Conservation (phyloP, 176 grass and related monocot species). For the Carex kokanica region DNA sequence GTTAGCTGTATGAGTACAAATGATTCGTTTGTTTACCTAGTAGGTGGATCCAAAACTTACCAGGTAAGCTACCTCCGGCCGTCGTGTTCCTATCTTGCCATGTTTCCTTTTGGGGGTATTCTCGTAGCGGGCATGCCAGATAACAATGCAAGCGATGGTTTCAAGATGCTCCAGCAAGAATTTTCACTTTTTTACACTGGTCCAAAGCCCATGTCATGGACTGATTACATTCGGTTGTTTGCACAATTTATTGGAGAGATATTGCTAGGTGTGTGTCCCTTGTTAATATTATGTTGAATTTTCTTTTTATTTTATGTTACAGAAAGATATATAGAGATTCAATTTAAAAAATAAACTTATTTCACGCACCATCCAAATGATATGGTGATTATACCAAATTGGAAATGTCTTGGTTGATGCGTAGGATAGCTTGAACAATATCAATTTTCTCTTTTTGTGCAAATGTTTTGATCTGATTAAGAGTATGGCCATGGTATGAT, state of each 20-base stretch:
- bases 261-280: neutral
- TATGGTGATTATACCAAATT: neutral
- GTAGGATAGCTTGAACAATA: neutral
- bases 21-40: constrained; percentile 30
- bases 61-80: neutral
- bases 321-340: neutral
- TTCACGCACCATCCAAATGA: neutral
- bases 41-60: fast-evolving
- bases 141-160: neutral
- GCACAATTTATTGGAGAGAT: neutral
- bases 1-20: constrained; percentile 23
- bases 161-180: neutral
- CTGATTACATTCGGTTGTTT: neutral
- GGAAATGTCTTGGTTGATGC: neutral
- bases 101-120: neutral
- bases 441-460: neutral
- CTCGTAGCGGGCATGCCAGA: neutral
- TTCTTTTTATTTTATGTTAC: neutral
- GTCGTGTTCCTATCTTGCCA: constrained; percentile 34
- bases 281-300: neutral
- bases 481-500: neutral
- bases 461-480: neutral
- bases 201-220: neutral
- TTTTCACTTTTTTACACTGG: neutral
- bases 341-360: neutral